Conservation (phyloP, 208 protist genomes). For the Leishmania aethiopica region DNA sequence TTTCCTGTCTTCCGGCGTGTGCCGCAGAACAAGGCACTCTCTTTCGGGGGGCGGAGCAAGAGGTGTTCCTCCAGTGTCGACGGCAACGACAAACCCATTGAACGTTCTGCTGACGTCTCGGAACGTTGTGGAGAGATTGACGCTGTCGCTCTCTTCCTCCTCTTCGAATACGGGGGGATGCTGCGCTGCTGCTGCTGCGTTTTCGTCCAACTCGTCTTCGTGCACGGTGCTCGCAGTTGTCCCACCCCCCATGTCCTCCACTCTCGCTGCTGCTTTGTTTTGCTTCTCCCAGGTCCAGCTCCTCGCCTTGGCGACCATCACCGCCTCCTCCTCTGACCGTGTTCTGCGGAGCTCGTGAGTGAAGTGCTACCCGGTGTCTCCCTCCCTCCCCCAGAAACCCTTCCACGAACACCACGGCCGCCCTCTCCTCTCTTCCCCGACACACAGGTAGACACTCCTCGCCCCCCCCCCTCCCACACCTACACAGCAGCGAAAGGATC, state of each 20-base stretch:
- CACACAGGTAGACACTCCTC: not conserved
- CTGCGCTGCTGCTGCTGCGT: not conserved
- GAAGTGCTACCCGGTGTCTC: not conserved
- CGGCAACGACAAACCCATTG: not conserved
- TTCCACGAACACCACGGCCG: not conserved
- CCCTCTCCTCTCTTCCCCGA: not conserved
- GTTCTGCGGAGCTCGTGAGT: not conserved
- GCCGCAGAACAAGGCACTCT: not conserved
- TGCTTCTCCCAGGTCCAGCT: not conserved
- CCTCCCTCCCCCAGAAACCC: not conserved
- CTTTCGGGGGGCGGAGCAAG: not conserved
- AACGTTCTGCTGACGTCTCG: not conserved
- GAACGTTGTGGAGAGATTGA: not conserved
- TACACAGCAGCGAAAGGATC: not conserved
- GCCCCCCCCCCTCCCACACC: not conserved
- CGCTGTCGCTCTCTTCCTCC: not conserved
- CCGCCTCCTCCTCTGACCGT: not conserved
- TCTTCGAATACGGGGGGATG: not conserved
- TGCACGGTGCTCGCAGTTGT: not conserved
- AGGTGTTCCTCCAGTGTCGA: not conserved
- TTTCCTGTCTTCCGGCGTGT: not conserved
- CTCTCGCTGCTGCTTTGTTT: not conserved
- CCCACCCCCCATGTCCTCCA: not conserved
- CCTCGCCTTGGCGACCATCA: not conserved
- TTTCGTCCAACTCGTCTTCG: not conserved